Percentiles rank a stretch among this genome's conserved stretches.
Conservation (phyloP, 805 yeast genomes). For the Danielia oregonensis region DNA sequence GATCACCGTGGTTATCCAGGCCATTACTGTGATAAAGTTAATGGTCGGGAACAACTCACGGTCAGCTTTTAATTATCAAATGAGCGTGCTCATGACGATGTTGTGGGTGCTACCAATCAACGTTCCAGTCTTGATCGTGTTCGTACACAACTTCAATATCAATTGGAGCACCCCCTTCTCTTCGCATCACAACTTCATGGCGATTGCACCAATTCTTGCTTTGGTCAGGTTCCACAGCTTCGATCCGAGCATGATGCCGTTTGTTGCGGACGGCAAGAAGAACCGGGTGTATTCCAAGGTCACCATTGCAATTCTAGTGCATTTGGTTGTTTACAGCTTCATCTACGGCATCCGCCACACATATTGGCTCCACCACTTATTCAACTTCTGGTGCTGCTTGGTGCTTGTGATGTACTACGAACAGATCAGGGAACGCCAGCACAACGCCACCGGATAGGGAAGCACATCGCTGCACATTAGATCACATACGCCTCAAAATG, state of each 20-base stretch:
- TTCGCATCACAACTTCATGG: slow-evolving; percentile 79
- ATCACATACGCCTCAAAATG: not conserved
- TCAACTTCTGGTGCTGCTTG: slow-evolving; percentile 62
- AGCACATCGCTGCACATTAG: not conserved
- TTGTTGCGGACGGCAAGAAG: slow-evolving; percentile 2
- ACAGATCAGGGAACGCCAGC: no score
- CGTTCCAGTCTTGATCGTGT: slow-evolving; percentile 74
- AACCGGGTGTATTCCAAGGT: slow-evolving; percentile 14
- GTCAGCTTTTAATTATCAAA: slow-evolving; percentile 50
- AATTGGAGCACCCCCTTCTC: slow-evolving; percentile 82
- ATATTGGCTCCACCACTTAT: slow-evolving; percentile 79
- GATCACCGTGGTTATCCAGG: slow-evolving; percentile 57
- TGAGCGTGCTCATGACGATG: slow-evolving; percentile 64
- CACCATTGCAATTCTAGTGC: slow-evolving; percentile 34
- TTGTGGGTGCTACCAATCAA: slow-evolving; percentile 77
- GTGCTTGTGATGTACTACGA: slow-evolving; percentile 20
- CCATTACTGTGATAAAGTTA: slow-evolving; percentile 44
- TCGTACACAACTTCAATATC: slow-evolving; percentile 72
- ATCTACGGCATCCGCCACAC: slow-evolving; percentile 77
- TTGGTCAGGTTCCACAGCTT: slow-evolving; percentile 50
- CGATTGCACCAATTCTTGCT: slow-evolving; percentile 68
- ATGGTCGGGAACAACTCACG: slow-evolving; percentile 5
- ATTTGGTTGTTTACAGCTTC: slow-evolving; percentile 57
- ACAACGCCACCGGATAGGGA: no score
- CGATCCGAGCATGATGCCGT: slow-evolving; percentile 36